A percentile compares a stretch with the other conserved stretches of the same genome.
phyloP scores from a whole-genome alignment of 768 basidiomycete species.

The Boletus fagicola region DNA sequence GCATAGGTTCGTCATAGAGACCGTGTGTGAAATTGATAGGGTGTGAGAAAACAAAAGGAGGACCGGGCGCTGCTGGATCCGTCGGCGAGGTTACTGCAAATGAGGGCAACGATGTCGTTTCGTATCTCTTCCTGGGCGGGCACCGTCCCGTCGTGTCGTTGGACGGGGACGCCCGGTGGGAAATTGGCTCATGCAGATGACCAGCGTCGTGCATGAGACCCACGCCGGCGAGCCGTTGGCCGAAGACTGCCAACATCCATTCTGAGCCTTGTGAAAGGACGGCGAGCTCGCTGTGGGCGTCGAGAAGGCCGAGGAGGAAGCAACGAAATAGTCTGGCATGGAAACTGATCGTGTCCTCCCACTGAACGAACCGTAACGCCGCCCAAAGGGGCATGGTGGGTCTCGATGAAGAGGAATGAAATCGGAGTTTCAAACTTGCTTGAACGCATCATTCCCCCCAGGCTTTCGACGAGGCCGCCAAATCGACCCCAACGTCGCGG shows the following conservation, averaged over 20 bases:
- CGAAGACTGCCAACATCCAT: not conserved
- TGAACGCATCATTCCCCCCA: not conserved
- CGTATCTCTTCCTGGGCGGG: conserved; percentile 14
- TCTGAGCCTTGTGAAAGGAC: not conserved
- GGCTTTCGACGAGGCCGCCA: too few species aligned
- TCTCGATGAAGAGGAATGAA: not conserved
- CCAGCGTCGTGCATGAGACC: not conserved
- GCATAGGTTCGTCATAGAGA: not conserved
- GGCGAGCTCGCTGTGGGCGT: not conserved
- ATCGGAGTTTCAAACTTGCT: conserved; percentile 15
- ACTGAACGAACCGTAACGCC: not conserved
- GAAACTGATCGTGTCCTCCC: conserved; percentile 16
- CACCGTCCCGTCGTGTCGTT: not conserved
- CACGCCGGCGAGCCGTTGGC: not conserved
- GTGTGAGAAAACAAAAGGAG: not conserved
- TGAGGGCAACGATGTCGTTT: not conserved
- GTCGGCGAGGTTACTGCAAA: not conserved
- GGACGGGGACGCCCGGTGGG: not conserved
- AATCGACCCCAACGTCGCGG: not conserved
- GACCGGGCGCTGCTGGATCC: not conserved
- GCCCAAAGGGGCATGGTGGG: conserved; percentile 2
- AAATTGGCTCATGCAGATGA: not conserved
- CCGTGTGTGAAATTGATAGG: conserved; percentile 1
- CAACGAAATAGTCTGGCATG: conserved; percentile 16
- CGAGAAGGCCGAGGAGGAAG: conserved; percentile 5